A percentile compares a stretch with the other conserved stretches of the same genome.
phyloP scores from a whole-genome alignment of 768 basidiomycete species.

The Floccularia luteovirens region DNA sequence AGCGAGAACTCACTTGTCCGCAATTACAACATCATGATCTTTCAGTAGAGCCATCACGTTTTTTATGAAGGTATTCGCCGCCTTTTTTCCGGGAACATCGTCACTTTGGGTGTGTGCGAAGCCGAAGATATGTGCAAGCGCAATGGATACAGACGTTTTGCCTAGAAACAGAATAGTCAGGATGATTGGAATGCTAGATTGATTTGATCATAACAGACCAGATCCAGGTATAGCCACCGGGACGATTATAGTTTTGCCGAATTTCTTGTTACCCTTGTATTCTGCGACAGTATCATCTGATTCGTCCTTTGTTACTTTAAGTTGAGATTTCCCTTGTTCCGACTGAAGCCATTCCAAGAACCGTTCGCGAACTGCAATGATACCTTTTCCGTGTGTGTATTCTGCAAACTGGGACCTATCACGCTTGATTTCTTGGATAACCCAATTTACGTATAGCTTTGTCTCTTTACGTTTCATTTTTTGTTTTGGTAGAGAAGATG shows the following conservation, averaged over 20 bases:
- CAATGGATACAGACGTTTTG: conserved; percentile 82
- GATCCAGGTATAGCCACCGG: conserved; percentile 91
- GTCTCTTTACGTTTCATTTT: conserved; percentile 79
- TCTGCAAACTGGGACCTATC: conserved; percentile 54
- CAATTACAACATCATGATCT: conserved; percentile 73
- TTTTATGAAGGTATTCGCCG: conserved; percentile 60
- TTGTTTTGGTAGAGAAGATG: conserved; percentile 42
- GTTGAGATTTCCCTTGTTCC: conserved; percentile 32
- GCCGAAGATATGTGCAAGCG: conserved; percentile 69
- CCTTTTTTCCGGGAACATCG: conserved; percentile 72
- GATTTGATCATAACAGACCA: conserved; percentile 65
- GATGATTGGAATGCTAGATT: not conserved
- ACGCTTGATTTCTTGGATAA: conserved; percentile 61
- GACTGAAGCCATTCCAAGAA: conserved; percentile 66
- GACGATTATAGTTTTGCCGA: conserved; percentile 76
- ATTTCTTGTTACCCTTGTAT: too few relatives aligned
- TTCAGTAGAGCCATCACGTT: conserved; percentile 61
- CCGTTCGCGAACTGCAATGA: conserved; percentile 73
- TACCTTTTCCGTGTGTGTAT: conserved; percentile 70
- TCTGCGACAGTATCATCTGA: conserved; percentile 11
- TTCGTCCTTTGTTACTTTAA: conserved; percentile 21
- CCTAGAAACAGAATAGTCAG: conserved; percentile 33
- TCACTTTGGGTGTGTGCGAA: conserved; percentile 95
- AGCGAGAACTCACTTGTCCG: conserved; percentile 67
- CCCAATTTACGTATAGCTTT: conserved; percentile 75